phyloP scores from a whole-genome alignment of 2,329 filamentous ascomycete species.

The Metarhizium album region DNA sequence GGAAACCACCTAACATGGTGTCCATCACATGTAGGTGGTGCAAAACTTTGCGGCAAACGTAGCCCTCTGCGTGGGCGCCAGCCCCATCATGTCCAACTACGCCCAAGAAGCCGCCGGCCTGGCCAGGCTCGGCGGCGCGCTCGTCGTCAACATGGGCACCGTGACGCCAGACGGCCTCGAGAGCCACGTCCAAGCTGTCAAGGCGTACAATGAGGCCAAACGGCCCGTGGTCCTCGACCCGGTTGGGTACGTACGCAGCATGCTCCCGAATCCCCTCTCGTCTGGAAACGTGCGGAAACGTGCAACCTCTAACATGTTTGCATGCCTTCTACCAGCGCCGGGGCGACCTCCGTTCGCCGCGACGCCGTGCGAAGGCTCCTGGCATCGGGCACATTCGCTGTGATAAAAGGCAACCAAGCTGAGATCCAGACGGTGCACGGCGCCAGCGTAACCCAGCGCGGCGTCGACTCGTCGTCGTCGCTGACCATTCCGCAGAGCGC shows the following conservation, averaged over 20 bases:
- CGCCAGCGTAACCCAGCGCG: slow-evolving; percentile 49
- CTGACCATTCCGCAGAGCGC: slow-evolving; percentile 43
- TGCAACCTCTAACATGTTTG: neutral
- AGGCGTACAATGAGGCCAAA: slow-evolving; percentile 68
- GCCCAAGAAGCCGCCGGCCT: slow-evolving; percentile 73
- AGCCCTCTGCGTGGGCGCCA: slow-evolving; percentile 71
- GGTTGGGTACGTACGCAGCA: slow-evolving; percentile 51
- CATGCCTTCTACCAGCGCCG: slow-evolving; percentile 41
- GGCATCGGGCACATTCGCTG: slow-evolving; percentile 62
- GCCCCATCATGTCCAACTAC: slow-evolving; percentile 90
- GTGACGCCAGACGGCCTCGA: slow-evolving; percentile 63
- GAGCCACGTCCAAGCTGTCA: slow-evolving; percentile 64
- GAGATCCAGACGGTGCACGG: slow-evolving; percentile 70
- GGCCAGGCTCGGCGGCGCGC: slow-evolving; percentile 61
- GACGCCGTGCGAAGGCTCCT: slow-evolving; percentile 62
- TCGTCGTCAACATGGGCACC: slow-evolving; percentile 94
- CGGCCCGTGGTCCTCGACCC: slow-evolving; percentile 79
- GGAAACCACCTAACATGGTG: too few relatives aligned
- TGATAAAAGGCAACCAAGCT: slow-evolving; percentile 91
- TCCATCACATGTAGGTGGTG: slow-evolving; percentile 43
- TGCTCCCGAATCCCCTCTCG: neutral
- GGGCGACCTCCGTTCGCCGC: slow-evolving; percentile 66
- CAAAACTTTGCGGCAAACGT: slow-evolving; percentile 93
- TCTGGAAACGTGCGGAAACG: too few relatives aligned
- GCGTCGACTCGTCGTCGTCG: slow-evolving; percentile 68